Conservation (phyloP, 345 rosid species). For the Eucalyptus marginata region DNA sequence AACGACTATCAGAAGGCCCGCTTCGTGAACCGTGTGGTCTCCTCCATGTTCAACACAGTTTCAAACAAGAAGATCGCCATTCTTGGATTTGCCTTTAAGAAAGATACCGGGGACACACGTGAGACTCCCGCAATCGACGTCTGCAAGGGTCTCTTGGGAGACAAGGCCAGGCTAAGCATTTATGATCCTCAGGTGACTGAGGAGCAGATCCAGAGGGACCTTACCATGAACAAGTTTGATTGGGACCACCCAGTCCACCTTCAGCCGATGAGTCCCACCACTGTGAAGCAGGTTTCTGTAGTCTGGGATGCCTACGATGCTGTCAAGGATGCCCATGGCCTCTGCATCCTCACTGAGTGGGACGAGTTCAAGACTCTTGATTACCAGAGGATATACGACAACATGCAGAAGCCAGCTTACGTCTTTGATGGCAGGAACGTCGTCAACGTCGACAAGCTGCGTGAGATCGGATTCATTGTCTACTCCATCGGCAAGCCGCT, state of each 20-base stretch:
- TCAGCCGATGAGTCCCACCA: slow-evolving; percentile 86
- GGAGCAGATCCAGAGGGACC: slow-evolving; percentile 92
- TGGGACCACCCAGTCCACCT: slow-evolving; percentile 97
- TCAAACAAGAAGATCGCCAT: slow-evolving; percentile 77
- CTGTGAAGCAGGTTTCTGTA: slow-evolving; percentile 66
- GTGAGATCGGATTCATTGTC: slow-evolving; percentile 88
- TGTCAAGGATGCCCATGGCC: slow-evolving; percentile 72
- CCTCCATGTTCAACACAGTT: slow-evolving; percentile 91
- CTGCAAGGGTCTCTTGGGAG: slow-evolving; percentile 88
- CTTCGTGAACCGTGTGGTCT: slow-evolving; percentile 73
- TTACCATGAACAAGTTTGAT: slow-evolving; percentile 83
- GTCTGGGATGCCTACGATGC: slow-evolving; percentile 83
- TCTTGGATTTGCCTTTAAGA: slow-evolving; percentile 86
- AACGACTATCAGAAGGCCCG: slow-evolving; percentile 86
- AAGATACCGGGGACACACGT: slow-evolving; percentile 88
- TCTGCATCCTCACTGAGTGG: slow-evolving; percentile 96
- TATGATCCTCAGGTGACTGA: slow-evolving; percentile 87
- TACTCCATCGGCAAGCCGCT: slow-evolving; percentile 91
- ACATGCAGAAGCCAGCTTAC: slow-evolving; percentile 93
- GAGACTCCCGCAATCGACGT: slow-evolving; percentile 95
- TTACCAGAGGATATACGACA: slow-evolving; percentile 55
- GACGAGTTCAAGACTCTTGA: slow-evolving; percentile 90
- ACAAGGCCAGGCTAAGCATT: slow-evolving; percentile 82
- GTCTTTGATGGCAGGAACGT: slow-evolving; percentile 91
- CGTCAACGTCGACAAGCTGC: slow-evolving; percentile 41